A percentile compares a stretch with the other conserved stretches of the same genome.
These are phyloP conservation scores for Xerocomellus amylosporus DNA, from an alignment of 768 basidiomycete species.

Conservation along the genomic window DNA sequence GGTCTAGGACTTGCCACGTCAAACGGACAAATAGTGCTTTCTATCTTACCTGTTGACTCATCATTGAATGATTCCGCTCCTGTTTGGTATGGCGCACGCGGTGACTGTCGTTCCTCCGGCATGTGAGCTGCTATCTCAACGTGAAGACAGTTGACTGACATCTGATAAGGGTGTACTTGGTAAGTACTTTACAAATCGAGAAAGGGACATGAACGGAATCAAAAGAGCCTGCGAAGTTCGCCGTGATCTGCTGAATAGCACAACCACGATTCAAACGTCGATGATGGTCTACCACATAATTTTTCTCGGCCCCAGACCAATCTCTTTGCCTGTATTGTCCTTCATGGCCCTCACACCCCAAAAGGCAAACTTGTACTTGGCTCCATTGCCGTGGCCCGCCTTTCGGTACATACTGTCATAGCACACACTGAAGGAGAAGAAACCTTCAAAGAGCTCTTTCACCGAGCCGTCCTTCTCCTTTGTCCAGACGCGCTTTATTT, in stretches of 20 bases:
- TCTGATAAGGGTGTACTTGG: background rate
- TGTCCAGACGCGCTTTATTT: constrained; percentile 36
- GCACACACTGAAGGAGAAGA: constrained; percentile 35
- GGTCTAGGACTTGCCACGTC: no score
- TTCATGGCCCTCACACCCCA: constrained; percentile 40
- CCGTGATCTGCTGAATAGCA: background rate
- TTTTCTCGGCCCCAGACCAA: constrained; percentile 33
- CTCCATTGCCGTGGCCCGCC: constrained; percentile 36
- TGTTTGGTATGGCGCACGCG: no score
- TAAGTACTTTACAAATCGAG: constrained; percentile 6
- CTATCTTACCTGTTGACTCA: no score
- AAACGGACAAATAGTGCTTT: no score
- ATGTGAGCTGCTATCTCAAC: background rate
- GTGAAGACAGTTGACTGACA: background rate
- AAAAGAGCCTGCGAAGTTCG: background rate
- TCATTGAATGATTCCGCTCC: no score
- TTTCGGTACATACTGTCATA: constrained; percentile 35
- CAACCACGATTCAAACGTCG: background rate
- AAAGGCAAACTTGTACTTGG: constrained; percentile 30
- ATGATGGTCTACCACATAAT: background rate
- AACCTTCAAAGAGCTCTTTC: constrained; percentile 42
- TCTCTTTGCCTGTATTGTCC: constrained; percentile 32
- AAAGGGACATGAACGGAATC: background rate
- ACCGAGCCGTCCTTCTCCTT: constrained; percentile 13
- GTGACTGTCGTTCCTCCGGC: no score